These are phyloP conservation scores for Cercospora canescens DNA, from an alignment of 2,329 filamentous ascomycete genomes.

Conservation along the genomic window DNA sequence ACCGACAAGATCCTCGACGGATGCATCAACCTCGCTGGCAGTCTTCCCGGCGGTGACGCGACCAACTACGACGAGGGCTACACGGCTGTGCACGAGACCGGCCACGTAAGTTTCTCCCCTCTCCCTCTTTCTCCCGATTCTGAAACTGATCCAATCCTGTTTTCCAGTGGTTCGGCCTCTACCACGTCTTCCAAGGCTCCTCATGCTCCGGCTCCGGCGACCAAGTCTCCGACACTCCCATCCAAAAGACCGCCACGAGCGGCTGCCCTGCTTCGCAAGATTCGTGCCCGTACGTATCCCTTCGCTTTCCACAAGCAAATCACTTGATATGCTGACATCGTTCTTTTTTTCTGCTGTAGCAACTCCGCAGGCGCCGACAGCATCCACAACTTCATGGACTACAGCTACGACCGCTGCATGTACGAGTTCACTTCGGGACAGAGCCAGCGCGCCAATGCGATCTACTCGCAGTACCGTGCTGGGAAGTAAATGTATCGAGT, in stretches of 20 bases:
- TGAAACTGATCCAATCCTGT: background rate
- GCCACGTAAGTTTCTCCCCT: conserved; percentile 30
- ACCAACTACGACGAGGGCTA: conserved; percentile 47
- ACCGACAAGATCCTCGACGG: conserved; percentile 47
- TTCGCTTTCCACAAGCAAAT: background rate
- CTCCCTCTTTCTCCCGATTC: background rate
- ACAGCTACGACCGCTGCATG: conserved; percentile 27
- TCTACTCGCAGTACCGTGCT: conserved; percentile 24
- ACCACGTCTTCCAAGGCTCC: conserved; percentile 47
- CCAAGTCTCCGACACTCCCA: conserved; percentile 44
- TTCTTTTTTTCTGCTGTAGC: background rate
- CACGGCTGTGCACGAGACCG: conserved; percentile 47
- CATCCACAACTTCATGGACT: conserved; percentile 57
- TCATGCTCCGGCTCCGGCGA: conserved; percentile 44
- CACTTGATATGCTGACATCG: background rate
- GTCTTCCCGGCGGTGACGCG: conserved; percentile 52
- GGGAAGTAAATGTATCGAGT: conserved; percentile 18
- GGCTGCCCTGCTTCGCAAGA: conserved; percentile 53
- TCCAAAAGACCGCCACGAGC: conserved; percentile 43
- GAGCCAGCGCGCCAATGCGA: conserved; percentile 19
- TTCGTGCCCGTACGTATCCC: conserved; percentile 43
- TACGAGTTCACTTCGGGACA: conserved; percentile 25
- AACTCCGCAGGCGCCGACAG: conserved; percentile 46
- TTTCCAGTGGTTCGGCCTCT: conserved; percentile 41
- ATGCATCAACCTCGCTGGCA: conserved; percentile 56